These are phyloP conservation scores for Echinochloa phyllopogon DNA, from an alignment of 176 grass and related monocot species.

Conservation along the genomic window DNA sequence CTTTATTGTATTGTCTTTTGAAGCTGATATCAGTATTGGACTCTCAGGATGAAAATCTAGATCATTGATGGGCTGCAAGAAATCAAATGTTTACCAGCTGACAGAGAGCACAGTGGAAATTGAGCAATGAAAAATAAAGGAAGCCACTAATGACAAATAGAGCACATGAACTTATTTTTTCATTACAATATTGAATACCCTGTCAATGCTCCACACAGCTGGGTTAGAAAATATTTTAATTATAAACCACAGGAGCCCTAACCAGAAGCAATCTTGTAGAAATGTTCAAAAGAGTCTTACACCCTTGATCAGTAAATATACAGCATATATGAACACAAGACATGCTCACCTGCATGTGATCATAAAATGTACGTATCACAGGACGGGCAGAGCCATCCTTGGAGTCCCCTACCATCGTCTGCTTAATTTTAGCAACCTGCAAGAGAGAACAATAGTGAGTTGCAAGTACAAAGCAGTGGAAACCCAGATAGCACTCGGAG, in stretches of 20 bases:
- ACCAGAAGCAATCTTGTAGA: slow-evolving; percentile 11
- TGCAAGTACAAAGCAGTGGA: slow-evolving; percentile 34
- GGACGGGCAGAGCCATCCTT: slow-evolving; percentile 77
- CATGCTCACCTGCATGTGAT: slow-evolving; percentile 75
- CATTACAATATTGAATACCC: not conserved
- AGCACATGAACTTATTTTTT: slow-evolving; percentile 1
- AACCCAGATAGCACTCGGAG: not conserved
- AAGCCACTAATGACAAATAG: not conserved
- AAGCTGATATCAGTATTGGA: slow-evolving; percentile 86
- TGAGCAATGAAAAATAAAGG: not conserved
- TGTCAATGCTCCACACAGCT: slow-evolving; percentile 2
- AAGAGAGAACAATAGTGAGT: not conserved
- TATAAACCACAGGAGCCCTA: not conserved
- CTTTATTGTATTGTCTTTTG: slow-evolving; percentile 96
- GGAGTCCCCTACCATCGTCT: slow-evolving; percentile 76
- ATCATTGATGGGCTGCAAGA: slow-evolving; percentile 93
- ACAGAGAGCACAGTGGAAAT: not conserved
- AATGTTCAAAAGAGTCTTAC: slow-evolving; percentile 12
- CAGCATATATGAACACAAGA: not conserved
- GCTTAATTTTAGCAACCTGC: slow-evolving; percentile 91
- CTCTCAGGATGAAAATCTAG: slow-evolving; percentile 95
- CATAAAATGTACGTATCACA: slow-evolving; percentile 91
- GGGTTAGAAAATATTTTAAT: not conserved
- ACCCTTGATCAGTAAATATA: not conserved
- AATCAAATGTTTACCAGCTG: slow-evolving; percentile 32